Evolutionary conservation across 2,329 filamentous ascomycete species (phyloP).

Genomic region (Zymoseptoria ardabiliae): DNA sequence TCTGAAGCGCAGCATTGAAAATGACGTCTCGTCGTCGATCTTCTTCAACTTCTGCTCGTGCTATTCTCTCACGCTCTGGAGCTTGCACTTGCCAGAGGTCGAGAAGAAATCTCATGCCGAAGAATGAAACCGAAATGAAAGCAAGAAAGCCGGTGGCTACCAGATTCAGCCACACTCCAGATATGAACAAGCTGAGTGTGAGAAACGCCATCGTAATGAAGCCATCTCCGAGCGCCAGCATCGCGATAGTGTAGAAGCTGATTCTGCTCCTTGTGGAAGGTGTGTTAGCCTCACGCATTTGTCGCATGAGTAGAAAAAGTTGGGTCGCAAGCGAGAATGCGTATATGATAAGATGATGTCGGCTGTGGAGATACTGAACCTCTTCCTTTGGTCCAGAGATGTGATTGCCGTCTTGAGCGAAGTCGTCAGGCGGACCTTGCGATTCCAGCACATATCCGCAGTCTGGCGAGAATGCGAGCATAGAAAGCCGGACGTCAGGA

Average conservation of each 20-base stretch:
- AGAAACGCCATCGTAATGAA: conserved; percentile 49
- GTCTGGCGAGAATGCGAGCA: conserved; percentile 57
- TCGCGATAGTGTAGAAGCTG: conserved; percentile 56
- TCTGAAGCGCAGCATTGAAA: conserved; percentile 17
- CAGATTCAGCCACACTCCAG: conserved; percentile 49
- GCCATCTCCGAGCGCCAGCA: conserved; percentile 55
- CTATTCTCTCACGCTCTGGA: conserved; percentile 39
- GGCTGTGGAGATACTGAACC: conserved; percentile 39
- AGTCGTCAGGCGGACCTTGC: conserved; percentile 49
- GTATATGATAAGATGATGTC: conserved; percentile 48
- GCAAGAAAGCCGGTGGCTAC: conserved; percentile 52
- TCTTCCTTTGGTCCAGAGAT: conserved; percentile 52
- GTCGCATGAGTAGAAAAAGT: conserved; percentile 50
- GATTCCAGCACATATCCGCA: conserved; percentile 60
- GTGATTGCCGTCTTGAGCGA: conserved; percentile 46
- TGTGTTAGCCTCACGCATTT: conserved; percentile 58
- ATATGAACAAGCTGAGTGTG: conserved; percentile 48
- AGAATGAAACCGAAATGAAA: conserved; percentile 54
- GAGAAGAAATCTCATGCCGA: conserved; percentile 59
- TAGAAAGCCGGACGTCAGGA: conserved; percentile 51
- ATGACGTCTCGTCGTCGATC: conserved; percentile 19
- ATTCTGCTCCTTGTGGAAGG: conserved; percentile 57
- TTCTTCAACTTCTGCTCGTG: conserved; percentile 38
- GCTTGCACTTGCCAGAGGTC: conserved; percentile 60
- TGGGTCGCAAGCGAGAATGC: conserved; percentile 45